Percentiles rank a stretch among this genome's conserved stretches.
Conservation (phyloP, 139 green algal species). For the Closterium sp. region DNA sequence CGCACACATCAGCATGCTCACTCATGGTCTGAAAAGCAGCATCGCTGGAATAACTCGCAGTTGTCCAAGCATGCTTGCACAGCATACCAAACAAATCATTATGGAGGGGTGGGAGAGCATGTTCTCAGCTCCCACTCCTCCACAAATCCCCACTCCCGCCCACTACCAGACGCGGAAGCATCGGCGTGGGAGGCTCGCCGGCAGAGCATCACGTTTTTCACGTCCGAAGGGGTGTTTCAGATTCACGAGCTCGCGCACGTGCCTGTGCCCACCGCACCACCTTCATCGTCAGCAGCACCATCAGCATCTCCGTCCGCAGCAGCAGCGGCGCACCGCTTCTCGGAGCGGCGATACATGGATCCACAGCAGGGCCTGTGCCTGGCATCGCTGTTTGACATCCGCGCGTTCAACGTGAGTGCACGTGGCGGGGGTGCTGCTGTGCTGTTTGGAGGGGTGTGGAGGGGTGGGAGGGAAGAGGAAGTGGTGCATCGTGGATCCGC, state of each 20-base stretch:
- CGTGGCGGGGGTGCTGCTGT: not conserved
- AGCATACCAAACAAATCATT: too few species aligned
- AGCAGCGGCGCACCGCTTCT: not conserved
- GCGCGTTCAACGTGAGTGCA: slow-evolving; percentile 65
- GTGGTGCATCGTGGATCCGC: too few species aligned
- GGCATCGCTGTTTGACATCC: slow-evolving; percentile 65
- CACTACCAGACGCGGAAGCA: not conserved
- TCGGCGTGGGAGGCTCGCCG: not conserved
- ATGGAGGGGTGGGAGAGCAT: too few species aligned
- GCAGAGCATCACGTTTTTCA: not conserved
- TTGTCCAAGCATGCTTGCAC: too few species aligned
- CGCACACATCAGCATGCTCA: too few species aligned
- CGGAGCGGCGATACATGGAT: slow-evolving; percentile 29
- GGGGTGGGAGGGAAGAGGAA: too few species aligned
- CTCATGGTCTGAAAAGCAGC: too few species aligned
- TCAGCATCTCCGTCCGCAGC: too few species aligned
- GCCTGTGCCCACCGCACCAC: not conserved
- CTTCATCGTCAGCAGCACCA: not conserved
- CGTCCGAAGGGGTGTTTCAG: not conserved
- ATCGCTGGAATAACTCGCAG: too few species aligned
- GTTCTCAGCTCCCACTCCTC: too few species aligned
- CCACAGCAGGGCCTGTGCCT: slow-evolving; percentile 66
- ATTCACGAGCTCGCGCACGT: not conserved
- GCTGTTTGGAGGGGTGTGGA: too few species aligned
- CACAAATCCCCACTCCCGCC: not conserved